Conservation (phyloP, 2,329 filamentous ascomycete species). For the Trichoderma arundinaceum region DNA sequence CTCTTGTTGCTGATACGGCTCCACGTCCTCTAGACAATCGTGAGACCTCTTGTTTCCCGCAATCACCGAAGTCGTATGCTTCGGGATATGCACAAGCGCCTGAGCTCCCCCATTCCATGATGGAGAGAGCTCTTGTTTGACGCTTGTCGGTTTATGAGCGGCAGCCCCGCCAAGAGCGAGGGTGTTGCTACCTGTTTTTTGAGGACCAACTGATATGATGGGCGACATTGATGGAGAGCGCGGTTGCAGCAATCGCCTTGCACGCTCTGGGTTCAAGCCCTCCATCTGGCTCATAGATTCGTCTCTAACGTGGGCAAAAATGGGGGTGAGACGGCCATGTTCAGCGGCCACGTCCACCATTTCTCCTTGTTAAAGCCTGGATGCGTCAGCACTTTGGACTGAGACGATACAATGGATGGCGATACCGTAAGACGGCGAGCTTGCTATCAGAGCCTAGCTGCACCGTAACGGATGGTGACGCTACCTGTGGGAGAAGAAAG, state of each 20-base stretch:
- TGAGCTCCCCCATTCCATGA: not conserved
- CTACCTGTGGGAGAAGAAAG: not conserved
- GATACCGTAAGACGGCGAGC: not conserved
- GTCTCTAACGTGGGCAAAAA: not conserved
- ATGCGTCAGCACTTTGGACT: not conserved
- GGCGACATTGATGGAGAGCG: conserved; percentile 23
- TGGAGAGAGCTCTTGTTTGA: not conserved
- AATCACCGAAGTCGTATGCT: not conserved
- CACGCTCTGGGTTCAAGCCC: conserved; percentile 41
- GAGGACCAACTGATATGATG: conserved; percentile 6
- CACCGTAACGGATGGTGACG: too few species aligned
- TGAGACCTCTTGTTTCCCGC: conserved; percentile 18
- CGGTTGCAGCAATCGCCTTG: conserved; percentile 35
- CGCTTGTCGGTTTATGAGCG: not conserved
- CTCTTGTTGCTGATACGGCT: not conserved
- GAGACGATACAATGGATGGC: not conserved
- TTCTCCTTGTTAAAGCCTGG: not conserved
- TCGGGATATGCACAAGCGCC: not conserved
- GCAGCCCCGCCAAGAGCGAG: not conserved
- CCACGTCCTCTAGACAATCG: conserved; percentile 8
- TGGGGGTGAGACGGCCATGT: not conserved
- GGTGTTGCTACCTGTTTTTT: conserved; percentile 20
- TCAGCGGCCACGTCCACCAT: not conserved
- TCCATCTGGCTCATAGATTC: conserved; percentile 9
- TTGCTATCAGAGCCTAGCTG: not conserved